phyloP scores from a whole-genome alignment of 106 monocot genomes.

The Allium fistulosum region DNA sequence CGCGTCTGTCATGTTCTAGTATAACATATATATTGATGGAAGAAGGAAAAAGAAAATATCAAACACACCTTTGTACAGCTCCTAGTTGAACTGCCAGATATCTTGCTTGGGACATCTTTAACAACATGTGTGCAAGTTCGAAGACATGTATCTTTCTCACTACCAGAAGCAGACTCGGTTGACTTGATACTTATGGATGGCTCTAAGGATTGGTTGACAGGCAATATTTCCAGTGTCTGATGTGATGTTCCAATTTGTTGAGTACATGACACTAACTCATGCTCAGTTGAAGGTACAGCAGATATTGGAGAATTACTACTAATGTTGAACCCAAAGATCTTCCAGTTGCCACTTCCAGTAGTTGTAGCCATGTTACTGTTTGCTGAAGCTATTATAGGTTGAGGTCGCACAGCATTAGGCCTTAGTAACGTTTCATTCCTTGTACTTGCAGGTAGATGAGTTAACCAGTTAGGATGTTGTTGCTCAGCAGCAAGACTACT shows the following conservation, averaged over 20 bases:
- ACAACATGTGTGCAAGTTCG: conserved; percentile 7
- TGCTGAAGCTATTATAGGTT: conserved; percentile 16
- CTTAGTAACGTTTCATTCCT: too few relatives aligned
- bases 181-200: conserved; percentile 18
- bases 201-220: conserved; percentile 27
- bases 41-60: neutral
- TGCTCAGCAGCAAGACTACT: conserved; percentile 18
- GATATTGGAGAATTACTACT: conserved; percentile 18
- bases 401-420: conserved; percentile 13
- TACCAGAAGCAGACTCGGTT: conserved; percentile 12
- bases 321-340: conserved; percentile 83
- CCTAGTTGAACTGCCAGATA: conserved; percentile 35
- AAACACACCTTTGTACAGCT: conserved; percentile 68
- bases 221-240: conserved; percentile 14
- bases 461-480: conserved; percentile 23
- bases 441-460: conserved; percentile 11
- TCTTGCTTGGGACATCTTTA: conserved; percentile 36
- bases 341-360: conserved; percentile 32
- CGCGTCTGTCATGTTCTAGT: too few relatives aligned
- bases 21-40: neutral
- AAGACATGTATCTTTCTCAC: conserved; percentile 25
- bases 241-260: conserved; percentile 14
- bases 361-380: conserved; percentile 16
- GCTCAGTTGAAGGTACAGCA: conserved; percentile 6
- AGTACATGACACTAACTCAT: conserved; percentile 1